Evolutionary conservation across 129 eudicot genomes (phyloP).

Genomic region (Tagetes erecta): DNA sequence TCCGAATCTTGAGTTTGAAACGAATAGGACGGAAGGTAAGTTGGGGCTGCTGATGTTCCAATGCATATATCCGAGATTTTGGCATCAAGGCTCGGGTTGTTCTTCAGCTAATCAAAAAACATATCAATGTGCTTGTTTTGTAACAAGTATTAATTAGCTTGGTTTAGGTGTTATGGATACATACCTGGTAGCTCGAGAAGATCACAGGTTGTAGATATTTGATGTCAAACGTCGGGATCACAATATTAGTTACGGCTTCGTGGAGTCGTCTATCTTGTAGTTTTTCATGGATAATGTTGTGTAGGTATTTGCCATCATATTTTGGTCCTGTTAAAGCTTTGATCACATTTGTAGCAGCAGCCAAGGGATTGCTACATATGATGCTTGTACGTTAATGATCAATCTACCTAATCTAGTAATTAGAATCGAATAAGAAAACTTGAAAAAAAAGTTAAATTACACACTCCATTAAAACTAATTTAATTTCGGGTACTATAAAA

Average conservation of each 20-base stretch:
- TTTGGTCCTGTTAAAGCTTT: slow-evolving; percentile 45
- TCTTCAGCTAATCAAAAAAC: slow-evolving; percentile 34
- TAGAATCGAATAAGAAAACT: too few species aligned
- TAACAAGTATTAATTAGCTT: neutral
- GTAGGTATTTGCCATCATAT: slow-evolving; percentile 53
- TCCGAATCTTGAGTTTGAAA: slow-evolving; percentile 33
- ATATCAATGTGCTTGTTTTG: neutral
- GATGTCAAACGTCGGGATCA: slow-evolving; percentile 68
- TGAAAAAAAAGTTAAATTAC: too few species aligned
- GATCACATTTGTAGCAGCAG: slow-evolving; percentile 21
- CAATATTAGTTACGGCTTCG: slow-evolving; percentile 52
- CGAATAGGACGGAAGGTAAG: slow-evolving; percentile 49
- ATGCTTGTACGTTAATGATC: too few species aligned
- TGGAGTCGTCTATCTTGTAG: slow-evolving; percentile 32
- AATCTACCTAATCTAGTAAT: too few species aligned
- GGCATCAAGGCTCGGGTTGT: slow-evolving; percentile 42
- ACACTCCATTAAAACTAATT: too few species aligned
- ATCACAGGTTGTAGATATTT: slow-evolving; percentile 49
- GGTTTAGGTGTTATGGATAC: neutral
- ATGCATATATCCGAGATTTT: slow-evolving; percentile 53
- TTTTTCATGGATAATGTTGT: slow-evolving; percentile 21
- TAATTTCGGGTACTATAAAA: too few species aligned
- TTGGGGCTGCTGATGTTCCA: slow-evolving; percentile 69
- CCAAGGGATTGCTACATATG: slow-evolving; percentile 14
- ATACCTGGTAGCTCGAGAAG: slow-evolving; percentile 54